These are phyloP conservation scores for Nicotiana benthamiana DNA, from an alignment of 257 asterid species.

Conservation along the genomic window DNA sequence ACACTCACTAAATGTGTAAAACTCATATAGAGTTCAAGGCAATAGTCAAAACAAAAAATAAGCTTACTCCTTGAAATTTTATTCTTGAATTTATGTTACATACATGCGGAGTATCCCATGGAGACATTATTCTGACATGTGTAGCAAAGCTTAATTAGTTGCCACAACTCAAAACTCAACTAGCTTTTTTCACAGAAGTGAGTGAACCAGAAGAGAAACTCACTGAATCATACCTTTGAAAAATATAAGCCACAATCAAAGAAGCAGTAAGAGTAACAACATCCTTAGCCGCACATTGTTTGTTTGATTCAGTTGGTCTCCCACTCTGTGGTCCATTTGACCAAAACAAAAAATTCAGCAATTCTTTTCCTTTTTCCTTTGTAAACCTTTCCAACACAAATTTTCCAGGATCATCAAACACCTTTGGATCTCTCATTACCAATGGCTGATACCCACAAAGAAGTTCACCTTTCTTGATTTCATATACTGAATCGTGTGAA, in stretches of 20 bases:
- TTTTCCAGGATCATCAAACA: constrained; percentile 61
- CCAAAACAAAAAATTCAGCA: constrained; percentile 67
- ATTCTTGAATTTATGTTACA: too few species aligned
- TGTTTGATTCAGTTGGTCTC: constrained; percentile 49
- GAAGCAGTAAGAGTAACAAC: constrained; percentile 59
- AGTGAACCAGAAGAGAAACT: constrained; percentile 40
- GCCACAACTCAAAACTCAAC: neutral
- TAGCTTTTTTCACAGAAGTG: constrained; percentile 41
- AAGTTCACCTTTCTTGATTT: constrained; percentile 83
- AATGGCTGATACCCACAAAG: constrained; percentile 64
- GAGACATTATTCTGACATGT: neutral
- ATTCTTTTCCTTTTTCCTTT: constrained; percentile 39
- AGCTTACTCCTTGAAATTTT: too few species aligned
- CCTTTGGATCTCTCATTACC: constrained; percentile 68
- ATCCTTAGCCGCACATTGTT: constrained; percentile 72
- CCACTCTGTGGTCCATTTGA: constrained; percentile 90
- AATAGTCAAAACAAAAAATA: too few species aligned
- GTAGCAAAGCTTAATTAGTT: neutral
- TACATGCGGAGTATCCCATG: too few species aligned
- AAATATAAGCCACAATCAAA: constrained; percentile 57
- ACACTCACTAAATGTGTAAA: too few species aligned
- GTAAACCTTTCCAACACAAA: constrained; percentile 56
- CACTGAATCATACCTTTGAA: constrained; percentile 71
- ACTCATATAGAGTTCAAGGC: too few species aligned
- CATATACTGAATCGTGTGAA: constrained; percentile 43